Evolutionary conservation across 2,329 filamentous ascomycete species (phyloP), one percentile per base, ranked within the genome.

Genomic region (Sphaerostilbella broomeana): DNA sequence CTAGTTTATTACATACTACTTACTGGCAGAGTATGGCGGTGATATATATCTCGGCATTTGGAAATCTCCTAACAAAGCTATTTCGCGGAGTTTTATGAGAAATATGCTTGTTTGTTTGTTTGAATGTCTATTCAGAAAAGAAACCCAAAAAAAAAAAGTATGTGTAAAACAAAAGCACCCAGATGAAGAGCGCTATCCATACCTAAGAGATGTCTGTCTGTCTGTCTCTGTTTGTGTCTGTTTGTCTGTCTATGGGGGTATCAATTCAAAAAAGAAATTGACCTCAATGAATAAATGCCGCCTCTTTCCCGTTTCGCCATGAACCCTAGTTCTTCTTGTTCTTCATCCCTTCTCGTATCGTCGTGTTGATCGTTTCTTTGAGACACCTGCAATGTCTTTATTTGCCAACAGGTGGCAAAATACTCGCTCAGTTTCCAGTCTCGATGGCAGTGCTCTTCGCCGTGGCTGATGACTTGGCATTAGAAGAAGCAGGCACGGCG

Each of bases 401-500:
- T 19, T 41, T 36, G 7, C 13, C n/a, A 13, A 28, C 8, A 12
- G 22, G 22, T 9, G 22, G 8, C 12, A 12, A 25, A 12, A 12
- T 25, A 9, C 8, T 8, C 8, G 12, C n/a, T 30, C 16, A 32
- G 7, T 19, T 32, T 5, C 15, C 20, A 6, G 47, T 38, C 16
- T 64, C 55, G n/a, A 60, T 38, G 20, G 52, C 54, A 18, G 59
- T 54, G 47, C 51, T 56, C 43, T 49, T 55, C 38, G 46, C 59
- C 8, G 49, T 51, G 30, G 53, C 35, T 27, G 44, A 17, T 11
- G 47, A 35, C 32, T 41, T 20, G 13, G 46, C 35, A n/a, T 49
- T 15, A 17, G 44, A 34, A 10, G 50, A 44, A 30, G 51, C 56
- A 13, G 61, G 52, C 5, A 60, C 44, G 17, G 57, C 47, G 18